phyloP scores from a whole-genome alignment of 805 yeast species.

The Lipomyces starkeyi region DNA sequence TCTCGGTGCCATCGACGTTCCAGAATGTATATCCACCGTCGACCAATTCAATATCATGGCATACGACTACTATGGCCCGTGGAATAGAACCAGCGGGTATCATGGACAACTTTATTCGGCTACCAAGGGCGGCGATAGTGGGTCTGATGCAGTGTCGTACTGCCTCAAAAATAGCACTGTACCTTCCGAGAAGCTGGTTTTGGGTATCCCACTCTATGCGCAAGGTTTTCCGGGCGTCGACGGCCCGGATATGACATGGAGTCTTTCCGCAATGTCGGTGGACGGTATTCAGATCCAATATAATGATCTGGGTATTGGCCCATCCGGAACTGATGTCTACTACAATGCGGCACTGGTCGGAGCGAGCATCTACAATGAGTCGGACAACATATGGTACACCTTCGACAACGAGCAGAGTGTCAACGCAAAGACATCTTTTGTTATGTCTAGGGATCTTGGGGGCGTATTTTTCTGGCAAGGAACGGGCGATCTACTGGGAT shows the following conservation, averaged over 20 bases:
- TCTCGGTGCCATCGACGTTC: conserved; percentile 20
- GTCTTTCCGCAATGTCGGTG: conserved; percentile 52
- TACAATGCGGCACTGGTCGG: conserved; percentile 59
- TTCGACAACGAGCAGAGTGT: conserved; percentile 70
- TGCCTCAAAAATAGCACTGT: conserved; percentile 53
- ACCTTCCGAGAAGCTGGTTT: conserved; percentile 56
- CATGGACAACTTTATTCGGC: conserved; percentile 71
- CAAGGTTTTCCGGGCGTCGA: conserved; percentile 54
- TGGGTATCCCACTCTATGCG: conserved; percentile 92
- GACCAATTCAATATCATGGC: conserved; percentile 71
- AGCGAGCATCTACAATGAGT: conserved; percentile 56
- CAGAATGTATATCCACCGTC: conserved; percentile 9
- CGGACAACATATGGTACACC: conserved; percentile 52
- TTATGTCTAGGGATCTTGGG: conserved; percentile 56
- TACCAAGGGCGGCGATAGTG: conserved; percentile 52
- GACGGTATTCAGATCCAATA: conserved; percentile 59
- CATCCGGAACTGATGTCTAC: conserved; percentile 51
- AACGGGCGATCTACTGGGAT: conserved; percentile 23
- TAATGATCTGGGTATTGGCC: conserved; percentile 54
- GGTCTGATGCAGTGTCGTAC: conserved; percentile 50
- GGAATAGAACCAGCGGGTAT: conserved; percentile 67
- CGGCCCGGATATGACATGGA: conserved; percentile 52
- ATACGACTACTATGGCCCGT: conserved; percentile 82
- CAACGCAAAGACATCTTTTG: conserved; percentile 64
- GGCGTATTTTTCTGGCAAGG: conserved; percentile 89